Evolutionary conservation across 805 yeast species (phyloP).

Genomic region (Ogataea zsoltii): DNA sequence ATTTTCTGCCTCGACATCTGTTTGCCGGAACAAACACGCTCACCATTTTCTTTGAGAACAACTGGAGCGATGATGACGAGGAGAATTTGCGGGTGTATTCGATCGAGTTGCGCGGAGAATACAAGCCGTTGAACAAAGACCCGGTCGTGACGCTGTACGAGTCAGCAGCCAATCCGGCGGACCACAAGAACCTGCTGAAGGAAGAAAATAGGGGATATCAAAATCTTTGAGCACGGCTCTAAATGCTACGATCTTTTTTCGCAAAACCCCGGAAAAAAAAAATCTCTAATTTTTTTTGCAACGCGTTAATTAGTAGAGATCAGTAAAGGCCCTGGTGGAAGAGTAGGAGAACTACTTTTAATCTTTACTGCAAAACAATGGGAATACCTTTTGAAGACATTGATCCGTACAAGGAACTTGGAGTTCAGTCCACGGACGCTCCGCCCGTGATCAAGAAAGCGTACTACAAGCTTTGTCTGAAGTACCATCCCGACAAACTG

Average conservation of each 20-base stretch:
- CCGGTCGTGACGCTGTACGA: slow-evolving; percentile 83
- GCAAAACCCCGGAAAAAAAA: too few species aligned
- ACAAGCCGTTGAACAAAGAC: slow-evolving; percentile 53
- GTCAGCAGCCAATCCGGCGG: slow-evolving; percentile 90
- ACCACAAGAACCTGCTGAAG: slow-evolving; percentile 54
- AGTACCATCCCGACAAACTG: slow-evolving; percentile 72
- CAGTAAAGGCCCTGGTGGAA: too few species aligned
- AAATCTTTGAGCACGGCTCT: slow-evolving; percentile 5
- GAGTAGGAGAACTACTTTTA: too few species aligned
- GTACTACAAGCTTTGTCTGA: slow-evolving; percentile 62
- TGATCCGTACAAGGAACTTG: slow-evolving; percentile 62
- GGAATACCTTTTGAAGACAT: slow-evolving; percentile 51
- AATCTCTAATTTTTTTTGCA: slow-evolving; percentile 4
- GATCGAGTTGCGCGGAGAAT: slow-evolving; percentile 80
- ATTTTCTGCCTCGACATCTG: slow-evolving; percentile 69
- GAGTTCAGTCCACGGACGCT: slow-evolving; percentile 40
- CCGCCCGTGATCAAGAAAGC: slow-evolving; percentile 63
- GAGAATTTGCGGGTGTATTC: slow-evolving; percentile 61
- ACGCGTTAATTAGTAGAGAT: slow-evolving; percentile 10
- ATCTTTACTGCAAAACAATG: too few species aligned
- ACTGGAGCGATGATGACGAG: slow-evolving; percentile 63
- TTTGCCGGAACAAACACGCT: slow-evolving; percentile 71
- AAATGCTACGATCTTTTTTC: background rate
- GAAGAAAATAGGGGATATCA: slow-evolving; percentile 25
- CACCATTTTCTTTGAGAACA: slow-evolving; percentile 66